phyloP scores from a whole-genome alignment of 768 basidiomycete genomes.

The Krasilnikovozyma curviuscula region DNA sequence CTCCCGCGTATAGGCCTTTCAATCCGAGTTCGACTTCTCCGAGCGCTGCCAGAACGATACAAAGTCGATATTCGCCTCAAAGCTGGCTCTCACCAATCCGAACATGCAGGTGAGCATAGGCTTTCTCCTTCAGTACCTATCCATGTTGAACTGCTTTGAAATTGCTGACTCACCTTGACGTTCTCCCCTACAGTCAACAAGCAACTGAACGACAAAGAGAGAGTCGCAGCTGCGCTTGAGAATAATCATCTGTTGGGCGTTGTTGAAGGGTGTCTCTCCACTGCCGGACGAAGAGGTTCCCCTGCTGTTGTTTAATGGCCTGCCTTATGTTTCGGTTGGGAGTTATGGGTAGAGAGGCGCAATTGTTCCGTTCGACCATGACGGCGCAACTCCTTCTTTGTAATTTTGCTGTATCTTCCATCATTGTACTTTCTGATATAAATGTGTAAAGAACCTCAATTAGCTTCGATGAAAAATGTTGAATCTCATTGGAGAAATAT shows the following conservation, averaged over 20 bases:
- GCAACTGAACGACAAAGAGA: slow-evolving; percentile 95
- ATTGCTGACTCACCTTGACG: not conserved
- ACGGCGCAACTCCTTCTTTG: no score
- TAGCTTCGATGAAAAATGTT: no score
- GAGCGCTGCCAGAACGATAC: slow-evolving; percentile 77
- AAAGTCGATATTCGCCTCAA: slow-evolving; percentile 86
- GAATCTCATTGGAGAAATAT: no score
- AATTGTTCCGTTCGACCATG: no score
- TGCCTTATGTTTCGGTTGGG: no score
- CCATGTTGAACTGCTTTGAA: not conserved
- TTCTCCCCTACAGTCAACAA: slow-evolving; percentile 55
- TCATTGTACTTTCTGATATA: no score
- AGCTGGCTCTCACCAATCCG: slow-evolving; percentile 89
- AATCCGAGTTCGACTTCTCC: slow-evolving; percentile 74
- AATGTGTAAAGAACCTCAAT: no score
- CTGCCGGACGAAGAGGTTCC: slow-evolving; percentile 22
- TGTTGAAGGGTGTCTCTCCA: slow-evolving; percentile 55
- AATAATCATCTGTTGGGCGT: slow-evolving; percentile 69
- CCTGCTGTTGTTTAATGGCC: no score
- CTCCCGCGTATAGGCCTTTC: no score
- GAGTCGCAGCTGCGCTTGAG: slow-evolving; percentile 90
- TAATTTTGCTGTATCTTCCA: no score
- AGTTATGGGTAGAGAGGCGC: no score
- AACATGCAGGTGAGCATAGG: slow-evolving; percentile 47
- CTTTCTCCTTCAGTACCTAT: not conserved